Percentiles rank a stretch among this genome's conserved stretches.
phyloP scores from a whole-genome alignment of 495 filamentous ascomycete genomes.

The Penicillium riverlandense region DNA sequence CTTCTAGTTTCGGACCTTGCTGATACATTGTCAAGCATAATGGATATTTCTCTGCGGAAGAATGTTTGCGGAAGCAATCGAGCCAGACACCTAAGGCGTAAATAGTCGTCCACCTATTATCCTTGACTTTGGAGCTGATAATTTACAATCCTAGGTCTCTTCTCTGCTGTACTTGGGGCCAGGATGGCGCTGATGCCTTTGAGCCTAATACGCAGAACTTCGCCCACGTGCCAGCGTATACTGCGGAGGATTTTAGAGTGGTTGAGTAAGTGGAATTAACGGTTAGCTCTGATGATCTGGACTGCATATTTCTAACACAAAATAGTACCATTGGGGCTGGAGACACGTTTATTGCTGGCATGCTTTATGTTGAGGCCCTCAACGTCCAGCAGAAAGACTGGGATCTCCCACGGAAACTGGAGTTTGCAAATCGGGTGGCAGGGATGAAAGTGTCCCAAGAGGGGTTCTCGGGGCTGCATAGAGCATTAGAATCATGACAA shows the following conservation, averaged over 20 bases:
- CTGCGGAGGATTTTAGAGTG: slow-evolving; percentile 31
- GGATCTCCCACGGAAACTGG: slow-evolving; percentile 43
- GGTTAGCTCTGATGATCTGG: no score
- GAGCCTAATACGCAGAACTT: slow-evolving; percentile 27
- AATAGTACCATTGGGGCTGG: slow-evolving; percentile 61
- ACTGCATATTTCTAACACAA: slow-evolving; percentile 5
- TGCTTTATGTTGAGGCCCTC: slow-evolving; percentile 48
- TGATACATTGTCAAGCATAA: slow-evolving; percentile 24
- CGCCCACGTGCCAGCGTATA: slow-evolving; percentile 40
- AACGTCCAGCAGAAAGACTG: slow-evolving; percentile 44
- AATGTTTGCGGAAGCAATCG: slow-evolving; percentile 43
- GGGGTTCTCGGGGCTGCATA: slow-evolving; percentile 51
- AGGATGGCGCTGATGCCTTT: slow-evolving; percentile 48
- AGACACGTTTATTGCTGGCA: slow-evolving; percentile 69
- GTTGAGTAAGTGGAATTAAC: slow-evolving; percentile 51
- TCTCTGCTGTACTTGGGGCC: slow-evolving; percentile 63
- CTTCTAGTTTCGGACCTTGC: neutral
- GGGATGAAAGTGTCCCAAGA: slow-evolving; percentile 61
- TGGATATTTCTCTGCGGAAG: slow-evolving; percentile 41
- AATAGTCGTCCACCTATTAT: neutral
- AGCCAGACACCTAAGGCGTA: slow-evolving; percentile 35
- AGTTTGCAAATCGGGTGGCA: slow-evolving; percentile 59
- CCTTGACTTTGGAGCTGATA: neutral
- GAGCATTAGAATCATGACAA: slow-evolving; percentile 8
- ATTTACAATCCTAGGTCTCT: slow-evolving; percentile 34